These are phyloP conservation scores for Xylaria sp. DNA, from an alignment of 2,329 filamentous ascomycete genomes.

Conservation along the genomic window DNA sequence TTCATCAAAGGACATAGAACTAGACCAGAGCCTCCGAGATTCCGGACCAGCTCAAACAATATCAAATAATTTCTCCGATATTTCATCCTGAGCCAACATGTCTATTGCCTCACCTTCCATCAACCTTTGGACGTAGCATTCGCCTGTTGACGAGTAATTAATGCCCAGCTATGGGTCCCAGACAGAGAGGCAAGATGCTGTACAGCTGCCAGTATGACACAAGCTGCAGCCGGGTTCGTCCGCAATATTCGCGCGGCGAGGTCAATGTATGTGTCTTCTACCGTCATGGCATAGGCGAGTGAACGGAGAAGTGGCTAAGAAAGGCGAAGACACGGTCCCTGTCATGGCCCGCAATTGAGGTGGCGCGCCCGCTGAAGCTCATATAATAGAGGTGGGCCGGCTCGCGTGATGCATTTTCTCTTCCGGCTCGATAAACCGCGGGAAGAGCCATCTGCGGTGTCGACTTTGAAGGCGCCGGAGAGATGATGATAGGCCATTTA, in stretches of 20 bases:
- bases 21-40: too few relatives aligned
- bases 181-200: slow-evolving; percentile 11
- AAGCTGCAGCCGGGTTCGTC: not conserved
- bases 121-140: slow-evolving; percentile 15
- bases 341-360: not conserved
- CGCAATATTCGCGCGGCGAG: not conserved
- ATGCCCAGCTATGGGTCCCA: not conserved
- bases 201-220: not conserved
- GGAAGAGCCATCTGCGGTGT: slow-evolving; percentile 6
- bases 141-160: slow-evolving; percentile 7
- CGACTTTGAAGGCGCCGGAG: not conserved
- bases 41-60: too few relatives aligned
- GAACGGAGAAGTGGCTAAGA: slow-evolving; percentile 15
- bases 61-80: too few relatives aligned
- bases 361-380: slow-evolving; percentile 17
- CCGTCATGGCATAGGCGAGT: not conserved
- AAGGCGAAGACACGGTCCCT: slow-evolving; percentile 25
- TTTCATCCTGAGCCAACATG: not conserved
- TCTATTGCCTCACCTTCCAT: slow-evolving; percentile 14
- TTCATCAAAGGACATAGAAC: too few relatives aligned
- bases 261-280: not conserved
- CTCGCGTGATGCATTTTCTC: slow-evolving; percentile 8
- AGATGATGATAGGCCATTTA: slow-evolving; percentile 16
- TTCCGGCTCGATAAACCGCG: slow-evolving; percentile 18
- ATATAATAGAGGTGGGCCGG: slow-evolving; percentile 20